Evolutionary conservation across 768 basidiomycete genomes (phyloP), one percentile per base, ranked within the genome.

Genomic region (Auricularia sp.): DNA sequence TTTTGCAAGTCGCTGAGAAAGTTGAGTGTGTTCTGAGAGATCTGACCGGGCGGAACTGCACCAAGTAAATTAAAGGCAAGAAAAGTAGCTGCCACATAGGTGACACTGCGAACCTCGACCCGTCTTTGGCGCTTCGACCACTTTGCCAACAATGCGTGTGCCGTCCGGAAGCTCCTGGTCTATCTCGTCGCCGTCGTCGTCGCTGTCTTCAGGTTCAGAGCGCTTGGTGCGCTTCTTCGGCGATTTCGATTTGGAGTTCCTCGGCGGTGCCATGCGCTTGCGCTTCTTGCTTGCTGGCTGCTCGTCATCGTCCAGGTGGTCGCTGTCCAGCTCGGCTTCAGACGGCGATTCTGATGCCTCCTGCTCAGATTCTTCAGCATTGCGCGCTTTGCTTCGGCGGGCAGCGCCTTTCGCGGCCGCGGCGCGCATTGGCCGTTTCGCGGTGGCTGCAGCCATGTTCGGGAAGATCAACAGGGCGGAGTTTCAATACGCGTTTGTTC

Each of bases 11-110:
- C 79, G 7, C 68, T 75, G 64, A 95, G 73, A 72, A 97, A 97
- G 70, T 91, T 77, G 42, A 98, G 74, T 3, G 89, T 91, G 68
- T 97, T 95, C 69, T 86, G 80, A 1, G 93, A 95, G 70, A 97
- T 84, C 73, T 86, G 85, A 10, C 93, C 94, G 11, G 91, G 83
- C 0, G 92, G 88, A 0, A 92, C 93, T 90, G 67, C 36, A 58
- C 23, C 61, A 10, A 62, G 29, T 16, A 23, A 39, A 7, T n/a
- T 3, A 29, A 29, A 29, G 29, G 29, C 29, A 29, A 29, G 29
- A 29, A 29, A 29, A 29, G 29, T 29, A 29, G 29, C 29, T 29
- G 29, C 29, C 29, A 29, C 29, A 29, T 29, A 29, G 29, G 29
- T 29, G 29, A 29, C 16, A 74, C 80, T 56, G 63, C 29, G 29